Conservation (phyloP, 306 rosid genomes). For the Rosa chinensis region DNA sequence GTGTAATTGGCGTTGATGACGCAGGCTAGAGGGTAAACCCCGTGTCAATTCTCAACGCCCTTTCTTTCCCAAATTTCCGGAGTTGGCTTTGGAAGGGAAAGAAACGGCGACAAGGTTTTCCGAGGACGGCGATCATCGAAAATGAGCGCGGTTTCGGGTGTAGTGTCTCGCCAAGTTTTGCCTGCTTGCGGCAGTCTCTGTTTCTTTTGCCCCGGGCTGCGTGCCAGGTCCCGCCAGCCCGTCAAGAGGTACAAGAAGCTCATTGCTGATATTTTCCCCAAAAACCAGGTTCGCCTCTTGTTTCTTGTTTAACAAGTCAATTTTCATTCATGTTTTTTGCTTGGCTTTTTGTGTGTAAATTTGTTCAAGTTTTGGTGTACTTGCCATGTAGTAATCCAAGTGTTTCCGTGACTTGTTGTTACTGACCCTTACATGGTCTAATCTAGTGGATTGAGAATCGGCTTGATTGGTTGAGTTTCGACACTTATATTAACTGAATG, state of each 20-base stretch:
- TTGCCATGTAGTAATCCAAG: too few species aligned
- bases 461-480: neutral
- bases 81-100: too few species aligned
- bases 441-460: neutral
- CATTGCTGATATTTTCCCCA: slow-evolving; percentile 90
- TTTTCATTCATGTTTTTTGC: neutral
- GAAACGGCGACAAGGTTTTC: too few species aligned
- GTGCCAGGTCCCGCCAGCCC: slow-evolving; percentile 96
- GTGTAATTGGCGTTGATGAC: too few species aligned
- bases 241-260: slow-evolving; percentile 99
- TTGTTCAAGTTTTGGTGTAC: neutral
- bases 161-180: slow-evolving; percentile 85
- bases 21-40: too few species aligned
- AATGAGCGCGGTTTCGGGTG: slow-evolving; percentile 67
- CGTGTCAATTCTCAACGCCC: too few species aligned
- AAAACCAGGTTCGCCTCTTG: slow-evolving; percentile 55
- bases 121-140: too few species aligned
- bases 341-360: neutral
- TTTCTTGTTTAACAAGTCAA: neutral
- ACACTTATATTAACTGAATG: neutral
- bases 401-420: neutral
- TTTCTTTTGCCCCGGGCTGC: slow-evolving; percentile 83
- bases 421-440: neutral
- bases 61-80: too few species aligned
- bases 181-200: slow-evolving; percentile 92